Evolutionary conservation across 352 stramenopile genomes (phyloP), one percentile per base, ranked within the genome.

Genomic region (Phytopythium mirpurense): DNA sequence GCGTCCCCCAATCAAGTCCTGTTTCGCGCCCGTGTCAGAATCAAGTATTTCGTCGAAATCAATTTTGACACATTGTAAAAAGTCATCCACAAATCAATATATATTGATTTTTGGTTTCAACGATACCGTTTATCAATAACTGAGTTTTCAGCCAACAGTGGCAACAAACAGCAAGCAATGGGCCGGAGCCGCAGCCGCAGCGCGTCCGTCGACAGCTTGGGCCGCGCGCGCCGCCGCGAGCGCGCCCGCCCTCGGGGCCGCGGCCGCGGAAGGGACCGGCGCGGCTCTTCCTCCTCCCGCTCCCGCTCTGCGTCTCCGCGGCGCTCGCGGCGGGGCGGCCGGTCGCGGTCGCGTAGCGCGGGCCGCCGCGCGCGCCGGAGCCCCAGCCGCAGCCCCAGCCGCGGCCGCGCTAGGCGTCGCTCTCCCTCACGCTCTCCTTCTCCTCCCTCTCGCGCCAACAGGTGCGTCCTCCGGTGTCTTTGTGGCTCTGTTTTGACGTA

Each of bases 191-290:
- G 76, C 14, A 81, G 73, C 44, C 70, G 78, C 31, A 89, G 80
- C 54, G 56, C 52, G 21, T 91, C 81, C 21, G 49, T 88, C 26
- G 81, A 91, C 65, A 88, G 72, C 54, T 65, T 88, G 46, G 81
- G 81, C 15, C 76, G 76, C 18, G 54, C 58, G 24, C 50, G 54
- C 43, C 66, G 58, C 34, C 61, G 59, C 42, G 49, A 45, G 31
- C 47, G 27, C 31, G 21, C 55, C 27, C 51, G 57, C 23, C 47
- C 51, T 18, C 49, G 54, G 24, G 62, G 45, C 19, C 63, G 62
- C 35, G 50, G 42, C 12, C 19, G 52, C 29, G 16, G 38, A 35
- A 51, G 61, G 27, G 41, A 54, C 1, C 54, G 62, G 18, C 57
- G 61, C 1, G 24, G 58, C 6, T 50, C 55, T 18, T 65, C 57